Conservation (phyloP, 2,329 filamentous ascomycete genomes). For the Beauveria rudraprayagi region DNA sequence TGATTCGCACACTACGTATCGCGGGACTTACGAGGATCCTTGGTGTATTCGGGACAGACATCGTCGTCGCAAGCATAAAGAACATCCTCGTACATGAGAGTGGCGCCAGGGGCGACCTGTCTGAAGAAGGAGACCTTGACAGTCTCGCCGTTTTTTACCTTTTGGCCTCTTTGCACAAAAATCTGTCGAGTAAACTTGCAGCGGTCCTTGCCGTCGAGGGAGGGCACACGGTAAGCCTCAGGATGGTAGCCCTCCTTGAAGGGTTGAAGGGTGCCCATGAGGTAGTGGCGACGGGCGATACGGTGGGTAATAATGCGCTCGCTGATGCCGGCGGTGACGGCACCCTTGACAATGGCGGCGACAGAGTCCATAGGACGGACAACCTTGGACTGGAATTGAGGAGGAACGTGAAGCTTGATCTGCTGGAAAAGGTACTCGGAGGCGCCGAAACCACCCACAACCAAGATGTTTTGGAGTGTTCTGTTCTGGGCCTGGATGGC, state of each 20-base stretch:
- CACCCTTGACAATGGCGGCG: conserved; percentile 95
- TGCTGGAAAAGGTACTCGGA: conserved; percentile 99
- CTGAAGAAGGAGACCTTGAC: conserved; percentile 99
- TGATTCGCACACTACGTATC: background rate
- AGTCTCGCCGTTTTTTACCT: conserved; percentile 97
- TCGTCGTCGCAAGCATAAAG: conserved; percentile 97
- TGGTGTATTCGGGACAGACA: conserved; percentile 96
- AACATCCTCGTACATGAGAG: conserved; percentile 98
- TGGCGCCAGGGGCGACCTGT: conserved; percentile 93
- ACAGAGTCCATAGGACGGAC: conserved; percentile 98
- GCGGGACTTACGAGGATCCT: conserved; percentile 83
- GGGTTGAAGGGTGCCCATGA: conserved; percentile 96
- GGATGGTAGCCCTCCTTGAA: conserved; percentile 99
- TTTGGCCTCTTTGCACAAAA: conserved; percentile 96
- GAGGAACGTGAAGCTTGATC: conserved; percentile 96
- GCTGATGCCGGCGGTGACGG: conserved; percentile 94
- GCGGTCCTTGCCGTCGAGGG: conserved; percentile 90
- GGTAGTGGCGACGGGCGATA: conserved; percentile 93
- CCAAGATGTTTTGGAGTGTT: conserved; percentile 87
- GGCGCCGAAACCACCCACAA: conserved; percentile 95
- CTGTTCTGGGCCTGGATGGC: conserved; percentile 97
- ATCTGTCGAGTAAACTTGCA: conserved; percentile 99
- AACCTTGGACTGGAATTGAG: conserved; percentile 97
- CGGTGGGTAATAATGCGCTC: conserved; percentile 95
- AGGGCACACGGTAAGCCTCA: conserved; percentile 94